Evolutionary conservation across 768 basidiomycete species (phyloP).

Genomic region (Lactifluus subvellereus): DNA sequence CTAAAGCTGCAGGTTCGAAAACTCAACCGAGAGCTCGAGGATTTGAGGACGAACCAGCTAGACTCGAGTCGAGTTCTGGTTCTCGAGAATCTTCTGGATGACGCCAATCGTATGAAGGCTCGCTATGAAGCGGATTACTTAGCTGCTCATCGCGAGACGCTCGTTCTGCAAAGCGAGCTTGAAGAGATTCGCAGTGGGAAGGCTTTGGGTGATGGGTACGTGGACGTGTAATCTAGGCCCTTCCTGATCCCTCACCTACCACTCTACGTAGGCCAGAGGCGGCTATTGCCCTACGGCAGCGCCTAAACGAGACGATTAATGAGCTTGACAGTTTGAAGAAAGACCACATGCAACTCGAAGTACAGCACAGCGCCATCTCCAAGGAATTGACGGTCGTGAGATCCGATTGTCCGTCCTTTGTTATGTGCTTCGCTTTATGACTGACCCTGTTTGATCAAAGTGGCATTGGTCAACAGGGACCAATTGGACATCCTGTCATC

Average conservation of each 20-base stretch:
- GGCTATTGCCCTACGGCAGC: slow-evolving; percentile 80
- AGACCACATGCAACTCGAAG: slow-evolving; percentile 63
- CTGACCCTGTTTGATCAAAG: slow-evolving; percentile 37
- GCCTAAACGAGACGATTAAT: slow-evolving; percentile 82
- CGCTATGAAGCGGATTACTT: slow-evolving; percentile 88
- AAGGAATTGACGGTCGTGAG: slow-evolving; percentile 78
- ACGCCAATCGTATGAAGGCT: slow-evolving; percentile 84
- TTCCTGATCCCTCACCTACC: neutral
- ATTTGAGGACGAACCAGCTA: slow-evolving; percentile 64
- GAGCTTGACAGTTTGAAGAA: slow-evolving; percentile 67
- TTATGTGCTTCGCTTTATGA: slow-evolving; percentile 2
- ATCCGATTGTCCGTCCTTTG: slow-evolving; percentile 62
- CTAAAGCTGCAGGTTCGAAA: slow-evolving; percentile 82
- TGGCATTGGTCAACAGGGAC: slow-evolving; percentile 88
- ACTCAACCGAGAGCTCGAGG: slow-evolving; percentile 74
- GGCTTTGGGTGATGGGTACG: slow-evolving; percentile 74
- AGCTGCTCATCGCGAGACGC: slow-evolving; percentile 73
- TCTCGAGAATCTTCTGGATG: slow-evolving; percentile 87
- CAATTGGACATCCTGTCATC: slow-evolving; percentile 85
- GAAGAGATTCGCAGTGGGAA: slow-evolving; percentile 91
- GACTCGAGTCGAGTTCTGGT: slow-evolving; percentile 75
- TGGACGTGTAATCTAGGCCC: neutral
- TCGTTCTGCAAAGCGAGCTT: slow-evolving; percentile 71
- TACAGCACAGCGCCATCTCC: slow-evolving; percentile 53
- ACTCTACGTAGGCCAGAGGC: slow-evolving; percentile 58